Conservation (phyloP, 192 early-diverging fungal genomes). For the Backusella macrospora region DNA sequence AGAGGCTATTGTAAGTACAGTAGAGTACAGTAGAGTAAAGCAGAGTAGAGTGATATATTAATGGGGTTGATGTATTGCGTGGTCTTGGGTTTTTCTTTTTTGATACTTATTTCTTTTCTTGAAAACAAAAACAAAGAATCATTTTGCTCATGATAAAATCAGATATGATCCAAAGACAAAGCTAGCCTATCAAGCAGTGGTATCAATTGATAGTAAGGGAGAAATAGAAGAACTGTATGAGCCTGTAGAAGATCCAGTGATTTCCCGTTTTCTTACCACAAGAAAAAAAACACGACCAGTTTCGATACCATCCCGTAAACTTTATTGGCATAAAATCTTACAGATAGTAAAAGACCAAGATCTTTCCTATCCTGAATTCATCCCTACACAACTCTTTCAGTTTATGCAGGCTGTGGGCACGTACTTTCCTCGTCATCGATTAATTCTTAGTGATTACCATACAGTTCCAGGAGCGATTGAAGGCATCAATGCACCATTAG, state of each 20-base stretch:
- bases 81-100: not conserved
- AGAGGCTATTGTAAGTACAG: constrained; percentile 83
- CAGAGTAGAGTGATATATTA: not conserved
- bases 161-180: constrained; percentile 78
- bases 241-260: constrained; percentile 73
- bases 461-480: constrained; percentile 78
- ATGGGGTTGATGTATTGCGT: too few species aligned
- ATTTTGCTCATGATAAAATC: constrained; percentile 94
- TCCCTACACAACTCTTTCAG: constrained; percentile 81
- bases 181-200: constrained; percentile 78
- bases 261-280: constrained; percentile 67
- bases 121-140: constrained; percentile 67
- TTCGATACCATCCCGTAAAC: constrained; percentile 41
- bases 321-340: constrained; percentile 79
- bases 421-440: constrained; percentile 84
- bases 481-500: constrained; percentile 86
- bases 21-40: not conserved
- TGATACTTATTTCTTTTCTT: not conserved
- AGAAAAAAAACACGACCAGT: constrained; percentile 60
- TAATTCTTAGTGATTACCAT: constrained; percentile 93
- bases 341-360: constrained; percentile 15
- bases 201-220: constrained; percentile 77
- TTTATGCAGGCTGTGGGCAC: constrained; percentile 74
- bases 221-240: constrained; percentile 88
- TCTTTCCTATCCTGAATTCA: constrained; percentile 79